Conservation (phyloP, 352 stramenopile genomes). For the Phytophthora chlamydospora region DNA sequence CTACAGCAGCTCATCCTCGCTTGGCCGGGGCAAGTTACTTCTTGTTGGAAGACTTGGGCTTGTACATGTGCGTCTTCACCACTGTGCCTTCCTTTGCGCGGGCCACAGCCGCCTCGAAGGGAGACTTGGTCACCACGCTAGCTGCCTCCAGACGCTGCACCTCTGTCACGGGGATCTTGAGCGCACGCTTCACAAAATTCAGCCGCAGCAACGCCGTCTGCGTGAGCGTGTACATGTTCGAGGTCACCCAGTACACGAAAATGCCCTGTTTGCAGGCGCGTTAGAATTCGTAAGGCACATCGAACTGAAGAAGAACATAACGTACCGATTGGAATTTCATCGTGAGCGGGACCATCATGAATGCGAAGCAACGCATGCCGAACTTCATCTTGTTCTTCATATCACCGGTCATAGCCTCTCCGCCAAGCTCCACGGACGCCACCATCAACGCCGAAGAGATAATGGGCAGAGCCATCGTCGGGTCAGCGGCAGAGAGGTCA, state of each 20-base stretch:
- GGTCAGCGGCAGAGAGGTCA: constrained; percentile 79
- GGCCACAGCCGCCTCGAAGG: constrained; percentile 75
- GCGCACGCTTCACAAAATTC: constrained; percentile 53
- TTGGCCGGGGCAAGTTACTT: constrained; percentile 39
- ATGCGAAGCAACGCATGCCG: constrained; percentile 74
- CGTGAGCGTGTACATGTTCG: constrained; percentile 77
- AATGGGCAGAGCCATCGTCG: constrained; percentile 76
- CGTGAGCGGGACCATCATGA: constrained; percentile 76
- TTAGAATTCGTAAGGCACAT: too few species aligned
- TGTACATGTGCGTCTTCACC: constrained; percentile 76
- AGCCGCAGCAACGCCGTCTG: constrained; percentile 70
- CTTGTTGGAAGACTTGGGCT: constrained; percentile 50
- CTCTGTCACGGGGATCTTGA: constrained; percentile 63
- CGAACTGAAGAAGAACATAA: constrained; percentile 5
- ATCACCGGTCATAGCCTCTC: constrained; percentile 62
- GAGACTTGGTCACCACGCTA: constrained; percentile 47
- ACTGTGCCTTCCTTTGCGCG: constrained; percentile 71
- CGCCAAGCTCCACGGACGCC: constrained; percentile 75
- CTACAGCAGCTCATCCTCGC: constrained; percentile 7
- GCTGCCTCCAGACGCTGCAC: constrained; percentile 43
- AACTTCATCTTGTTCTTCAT: constrained; percentile 82
- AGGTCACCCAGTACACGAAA: constrained; percentile 89
- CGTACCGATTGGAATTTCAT: constrained; percentile 86
- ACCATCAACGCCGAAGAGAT: constrained; percentile 84
- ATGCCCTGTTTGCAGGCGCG: constrained; percentile 54